Base-by-base conservation (phyloP, 148 eudicot species). In the Chenopodium album region DNA sequence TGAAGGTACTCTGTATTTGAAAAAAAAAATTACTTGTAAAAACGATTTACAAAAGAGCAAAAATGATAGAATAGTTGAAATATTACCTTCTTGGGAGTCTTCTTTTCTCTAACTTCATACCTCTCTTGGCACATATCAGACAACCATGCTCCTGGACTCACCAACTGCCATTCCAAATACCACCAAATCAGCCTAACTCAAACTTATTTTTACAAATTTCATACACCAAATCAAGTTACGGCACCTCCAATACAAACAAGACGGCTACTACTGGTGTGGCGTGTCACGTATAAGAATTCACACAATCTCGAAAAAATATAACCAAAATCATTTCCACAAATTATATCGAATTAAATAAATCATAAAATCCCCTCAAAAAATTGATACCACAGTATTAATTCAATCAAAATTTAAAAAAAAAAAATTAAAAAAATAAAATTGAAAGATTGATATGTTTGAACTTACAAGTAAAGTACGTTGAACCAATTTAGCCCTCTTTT, bases 91-190 rank as follows among this genome's bases (percentile, higher is more conserved):
- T 92, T 94, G 17, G 97, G 79, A 66, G 89, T 85, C 87, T 92
- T 94, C 86, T 92, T 94, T 87, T 94, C 98, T 79, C 98, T 81
- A 37, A 94, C 98, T 82, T 94, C 98, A 66, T 94, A 94, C 7
- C 98, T 85, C 78, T 94, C 98, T 22, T 88, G 84, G 75, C 92
- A 85, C 80, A 94, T 82, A 87, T 94, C 97, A 67, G 91, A 89
- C 70, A 94, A 77, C 98, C 98, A 94, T 64, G 88, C 85, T 63
- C 98, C 98, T 1, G 98, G 98, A 48, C 94, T 91, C 54, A 94
- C 94, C 90, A 92, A 77, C 98, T 94, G 84, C 64, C 73, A 79
- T 34, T 16, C 66, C 50, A 23, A 52, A 64, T 13, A 52, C 23
- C 56, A 82, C 28, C 54, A 26, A 64, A 80, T 64, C 70, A 75